These are phyloP conservation scores for Ilex aquifolium DNA, from an alignment of 257 asterid genomes.

Conservation along the genomic window DNA sequence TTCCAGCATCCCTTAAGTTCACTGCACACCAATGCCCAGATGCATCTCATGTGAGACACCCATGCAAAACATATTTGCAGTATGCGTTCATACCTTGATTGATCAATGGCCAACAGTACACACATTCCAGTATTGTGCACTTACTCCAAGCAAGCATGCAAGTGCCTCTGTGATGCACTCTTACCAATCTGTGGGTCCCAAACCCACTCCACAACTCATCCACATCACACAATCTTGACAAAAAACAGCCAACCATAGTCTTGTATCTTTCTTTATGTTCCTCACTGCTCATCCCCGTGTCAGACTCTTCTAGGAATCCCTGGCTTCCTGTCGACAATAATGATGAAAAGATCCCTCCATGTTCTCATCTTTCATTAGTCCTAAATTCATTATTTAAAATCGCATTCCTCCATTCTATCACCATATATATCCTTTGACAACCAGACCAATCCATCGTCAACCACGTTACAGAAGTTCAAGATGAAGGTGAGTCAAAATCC, in stretches of 20 bases:
- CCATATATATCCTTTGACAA: conserved; percentile 5
- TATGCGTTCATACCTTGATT: not conserved
- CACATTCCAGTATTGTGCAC: conserved; percentile 1
- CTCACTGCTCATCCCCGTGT: conserved; percentile 32
- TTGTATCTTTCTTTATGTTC: conserved; percentile 57
- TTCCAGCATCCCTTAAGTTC: not conserved
- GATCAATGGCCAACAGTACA: not conserved
- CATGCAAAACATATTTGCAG: conserved; percentile 4
- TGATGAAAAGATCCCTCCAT: conserved; percentile 22
- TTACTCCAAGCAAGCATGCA: conserved; percentile 23
- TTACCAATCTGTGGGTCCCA: conserved; percentile 52
- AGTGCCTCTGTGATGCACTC: conserved; percentile 20
- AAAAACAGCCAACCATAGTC: conserved; percentile 40
- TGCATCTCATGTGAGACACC: not conserved
- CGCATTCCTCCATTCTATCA: conserved; percentile 11
- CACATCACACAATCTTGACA: conserved; percentile 23
- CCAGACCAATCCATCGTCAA: conserved; percentile 20
- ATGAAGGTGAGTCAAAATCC: conserved; percentile 63
- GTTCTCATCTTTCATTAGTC: conserved; percentile 24
- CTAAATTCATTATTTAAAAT: conserved; percentile 15
- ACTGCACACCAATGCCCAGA: not conserved
- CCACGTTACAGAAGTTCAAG: conserved; percentile 28
- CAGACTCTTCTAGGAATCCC: conserved; percentile 36
- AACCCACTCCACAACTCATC: conserved; percentile 30
- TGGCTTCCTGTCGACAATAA: conserved; percentile 28